Base-by-base conservation (phyloP, 768 basidiomycete species). In the Trichaptum fuscoviolaceum region DNA sequence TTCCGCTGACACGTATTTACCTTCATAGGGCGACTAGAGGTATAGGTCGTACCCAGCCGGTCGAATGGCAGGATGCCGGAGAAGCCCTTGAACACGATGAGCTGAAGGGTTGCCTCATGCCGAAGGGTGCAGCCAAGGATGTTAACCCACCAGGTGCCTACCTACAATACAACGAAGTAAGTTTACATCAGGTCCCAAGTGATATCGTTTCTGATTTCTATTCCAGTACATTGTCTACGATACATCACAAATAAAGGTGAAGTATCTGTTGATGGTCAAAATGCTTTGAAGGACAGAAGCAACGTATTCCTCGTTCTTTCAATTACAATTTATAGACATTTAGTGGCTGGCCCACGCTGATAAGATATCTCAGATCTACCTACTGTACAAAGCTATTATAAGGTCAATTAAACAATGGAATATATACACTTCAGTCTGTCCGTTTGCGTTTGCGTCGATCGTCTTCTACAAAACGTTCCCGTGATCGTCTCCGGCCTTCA, bases 151-250 rank as follows among this genome's bases (percentile, higher is more conserved):
- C 72, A 7, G 71, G 73, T 26, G 72, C 67, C 9, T 76, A 71
- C 67, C 70, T 87, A 36, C 80, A 82, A 68, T 86, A 87, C 75
- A 86, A 86, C 69, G 85, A 87, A 80, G 86, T 87, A 58, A 36
- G 79, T 68, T 27, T 30, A 26, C n/a, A 27, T 20, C 58, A 62
- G 8, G 36, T 35, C n/a, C n/a, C n/a, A 20, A n/a, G 26, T 25
- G 20, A 35, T 34, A 62, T 52, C 63, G 23, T 30, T 24, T 66
- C 35, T 67, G 15, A 69, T 30, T 24, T 63, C n/a, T 27, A 20
- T 57, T 57, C 59, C 68, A 88, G 85, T 87, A 87, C 69, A 88
- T 88, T 69, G 85, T 87, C 65, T 88, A 88, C 71, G 78, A 85
- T 67, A 66, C 80, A 3, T 75, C 84, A 7, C 87, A 87, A 71